Evolutionary conservation across 257 asterid genomes (phyloP).

Genomic region (Linderniella brevidens): DNA sequence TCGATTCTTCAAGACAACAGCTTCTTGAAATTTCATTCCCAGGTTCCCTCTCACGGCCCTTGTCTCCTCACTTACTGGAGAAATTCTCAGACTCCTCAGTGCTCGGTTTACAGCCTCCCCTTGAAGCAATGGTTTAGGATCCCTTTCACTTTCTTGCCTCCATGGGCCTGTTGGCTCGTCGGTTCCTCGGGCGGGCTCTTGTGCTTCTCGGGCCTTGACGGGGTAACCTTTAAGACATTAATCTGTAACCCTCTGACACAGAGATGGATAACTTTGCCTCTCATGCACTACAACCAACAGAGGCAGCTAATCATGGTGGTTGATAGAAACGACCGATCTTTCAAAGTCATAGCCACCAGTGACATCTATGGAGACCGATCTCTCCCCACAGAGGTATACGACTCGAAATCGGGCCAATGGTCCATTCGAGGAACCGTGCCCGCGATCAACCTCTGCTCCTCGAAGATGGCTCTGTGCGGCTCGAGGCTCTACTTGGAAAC

Average conservation of each 20-base stretch:
- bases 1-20: conserved; percentile 73
- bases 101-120: conserved; percentile 91
- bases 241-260: conserved; percentile 85
- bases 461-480: conserved; percentile 96
- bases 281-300: conserved; percentile 87
- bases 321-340: conserved; percentile 57
- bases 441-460: conserved; percentile 87
- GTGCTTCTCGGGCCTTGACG: conserved; percentile 86
- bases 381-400: conserved; percentile 87
- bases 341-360: conserved; percentile 81
- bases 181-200: conserved; percentile 97
- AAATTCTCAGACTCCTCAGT: conserved; percentile 75
- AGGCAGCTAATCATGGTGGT: conserved; percentile 88
- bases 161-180: conserved; percentile 91
- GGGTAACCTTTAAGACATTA: conserved; percentile 55
- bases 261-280: conserved; percentile 78
- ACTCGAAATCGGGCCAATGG: conserved; percentile 70
- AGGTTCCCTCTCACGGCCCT: conserved; percentile 93
- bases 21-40: conserved; percentile 87
- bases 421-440: conserved; percentile 84
- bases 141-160: conserved; percentile 78
- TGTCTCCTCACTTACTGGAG: conserved; percentile 90
- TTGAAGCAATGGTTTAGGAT: conserved; percentile 91
- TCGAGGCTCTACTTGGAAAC: conserved; percentile 79
- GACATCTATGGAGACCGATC: conserved; percentile 81